These are phyloP conservation scores for Chlorella vulgaris DNA, from an alignment of 139 green algal species.

Conservation along the genomic window DNA sequence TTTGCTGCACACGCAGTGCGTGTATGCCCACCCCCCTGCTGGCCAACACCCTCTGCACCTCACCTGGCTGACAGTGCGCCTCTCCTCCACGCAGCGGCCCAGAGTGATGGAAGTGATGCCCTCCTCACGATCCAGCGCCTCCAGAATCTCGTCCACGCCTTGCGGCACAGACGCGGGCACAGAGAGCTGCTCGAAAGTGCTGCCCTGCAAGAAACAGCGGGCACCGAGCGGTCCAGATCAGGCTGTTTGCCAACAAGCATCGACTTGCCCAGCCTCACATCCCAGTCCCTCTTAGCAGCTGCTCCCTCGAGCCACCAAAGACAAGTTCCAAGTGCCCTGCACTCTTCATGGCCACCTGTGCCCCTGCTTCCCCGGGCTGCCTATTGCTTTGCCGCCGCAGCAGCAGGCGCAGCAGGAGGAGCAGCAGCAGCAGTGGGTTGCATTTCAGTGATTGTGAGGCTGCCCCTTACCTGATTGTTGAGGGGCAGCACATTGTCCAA, in stretches of 20 bases:
- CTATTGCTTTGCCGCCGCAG: too few species aligned
- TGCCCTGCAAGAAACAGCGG: background rate
- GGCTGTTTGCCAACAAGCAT: too few species aligned
- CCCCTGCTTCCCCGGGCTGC: background rate
- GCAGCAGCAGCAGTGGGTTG: too few species aligned
- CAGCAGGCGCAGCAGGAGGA: too few species aligned
- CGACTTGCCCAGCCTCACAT: too few species aligned
- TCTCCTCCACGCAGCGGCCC: constrained; percentile 52
- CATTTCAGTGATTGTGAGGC: too few species aligned
- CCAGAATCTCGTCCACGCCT: constrained; percentile 51
- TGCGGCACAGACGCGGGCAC: constrained; percentile 37
- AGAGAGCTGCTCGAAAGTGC: background rate
- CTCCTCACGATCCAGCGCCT: constrained; percentile 41
- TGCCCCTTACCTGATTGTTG: background rate
- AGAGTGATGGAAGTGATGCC: constrained; percentile 50
- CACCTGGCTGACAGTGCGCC: constrained; percentile 56
- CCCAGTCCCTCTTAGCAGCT: too few species aligned
- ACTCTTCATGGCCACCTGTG: too few species aligned
- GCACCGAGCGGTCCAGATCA: background rate
- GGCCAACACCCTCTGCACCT: background rate
- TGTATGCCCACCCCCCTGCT: background rate
- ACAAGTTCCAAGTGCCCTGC: too few species aligned
- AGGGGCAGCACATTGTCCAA: constrained; percentile 60
- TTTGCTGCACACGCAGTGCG: too few species aligned
- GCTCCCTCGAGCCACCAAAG: too few species aligned